Evolutionary conservation across 495 filamentous ascomycete species (phyloP), one percentile per base, ranked within the genome.

Genomic region (Letharia lupina): DNA sequence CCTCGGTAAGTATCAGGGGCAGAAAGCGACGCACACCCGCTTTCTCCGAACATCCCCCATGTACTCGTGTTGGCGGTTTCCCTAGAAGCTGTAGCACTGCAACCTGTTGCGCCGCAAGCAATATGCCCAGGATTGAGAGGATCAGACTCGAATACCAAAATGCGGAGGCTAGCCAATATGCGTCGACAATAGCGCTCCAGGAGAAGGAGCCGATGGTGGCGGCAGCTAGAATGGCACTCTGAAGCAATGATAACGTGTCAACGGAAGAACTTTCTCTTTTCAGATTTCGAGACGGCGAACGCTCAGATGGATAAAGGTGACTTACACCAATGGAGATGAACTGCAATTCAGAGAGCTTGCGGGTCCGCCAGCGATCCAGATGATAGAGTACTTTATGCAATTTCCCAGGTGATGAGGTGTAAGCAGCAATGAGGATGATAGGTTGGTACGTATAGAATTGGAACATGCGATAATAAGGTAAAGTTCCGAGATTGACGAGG

Each of bases 171-270:
- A 75, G 62, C 74, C 71, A 75, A 42, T 73, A 73, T 35, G 73
- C 71, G 15, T 64, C 50, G 18, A 57, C 41, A 9, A 61, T 41
- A 3, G 60, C 44, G 50, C n/a, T 64, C 74, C 73, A 75, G 23
- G 74, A 74, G 63, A 75, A 75, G 60, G 70, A 72, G 3, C 73
- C 74, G 52, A 75, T 75, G 1, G 69, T 67, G 2, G 72, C 73
- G 13, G 71, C 74, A 13, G 71, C 70, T 10, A 75, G 64, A 16
- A 75, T 67, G 11, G 72, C 69, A 44, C 66, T 54, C 72, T 74
- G 33, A 20, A 50, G 28, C 0, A 18, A 41, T 23, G 42, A 66
- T 20, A 31, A 41, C 4, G 2, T 41, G 45, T 23, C 11, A 37
- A 9, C 3, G 23, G 23, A 6, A 18, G 41, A 58, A 3, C 35